Conservation (phyloP, 345 rosid genomes). For the Laguncularia racemosa region DNA sequence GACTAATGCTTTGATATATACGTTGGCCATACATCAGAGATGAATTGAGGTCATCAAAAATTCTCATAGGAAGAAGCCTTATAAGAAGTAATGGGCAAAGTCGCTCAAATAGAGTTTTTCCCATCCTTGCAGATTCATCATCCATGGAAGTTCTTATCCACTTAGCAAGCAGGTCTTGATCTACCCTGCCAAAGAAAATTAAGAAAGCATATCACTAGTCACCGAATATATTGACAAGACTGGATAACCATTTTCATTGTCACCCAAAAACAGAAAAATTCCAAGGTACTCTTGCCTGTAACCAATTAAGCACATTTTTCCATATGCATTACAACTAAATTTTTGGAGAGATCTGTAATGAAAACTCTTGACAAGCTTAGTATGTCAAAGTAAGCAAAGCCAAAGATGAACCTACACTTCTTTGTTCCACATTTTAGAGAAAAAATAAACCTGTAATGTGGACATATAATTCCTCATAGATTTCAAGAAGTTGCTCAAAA, state of each 20-base stretch:
- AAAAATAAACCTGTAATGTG: too few relatives aligned
- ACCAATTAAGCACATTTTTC: too few relatives aligned
- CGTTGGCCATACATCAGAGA: slow-evolving; percentile 52
- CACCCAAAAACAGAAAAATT: neutral
- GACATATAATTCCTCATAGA: too few relatives aligned
- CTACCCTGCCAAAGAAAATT: slow-evolving; percentile 24
- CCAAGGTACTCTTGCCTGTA: neutral
- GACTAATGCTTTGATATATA: slow-evolving; percentile 21
- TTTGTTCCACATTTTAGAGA: too few relatives aligned
- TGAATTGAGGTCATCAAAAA: slow-evolving; percentile 51
- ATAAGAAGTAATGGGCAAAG: slow-evolving; percentile 84
- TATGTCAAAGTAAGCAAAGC: too few relatives aligned
- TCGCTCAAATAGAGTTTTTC: slow-evolving; percentile 54
- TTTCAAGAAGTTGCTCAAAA: too few relatives aligned
- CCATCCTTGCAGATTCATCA: slow-evolving; percentile 26
- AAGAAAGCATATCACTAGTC: neutral
- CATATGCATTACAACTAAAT: too few relatives aligned
- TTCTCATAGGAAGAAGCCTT: slow-evolving; percentile 75
- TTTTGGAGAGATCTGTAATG: too few relatives aligned
- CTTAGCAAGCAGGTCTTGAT: slow-evolving; percentile 23
- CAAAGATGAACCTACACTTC: too few relatives aligned
- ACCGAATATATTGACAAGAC: neutral
- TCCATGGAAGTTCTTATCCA: slow-evolving; percentile 24
- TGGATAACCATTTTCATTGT: too few relatives aligned
- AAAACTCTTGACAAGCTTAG: too few relatives aligned